Conservation (phyloP, 345 rosid species). For the Odontarrhena argentea region DNA sequence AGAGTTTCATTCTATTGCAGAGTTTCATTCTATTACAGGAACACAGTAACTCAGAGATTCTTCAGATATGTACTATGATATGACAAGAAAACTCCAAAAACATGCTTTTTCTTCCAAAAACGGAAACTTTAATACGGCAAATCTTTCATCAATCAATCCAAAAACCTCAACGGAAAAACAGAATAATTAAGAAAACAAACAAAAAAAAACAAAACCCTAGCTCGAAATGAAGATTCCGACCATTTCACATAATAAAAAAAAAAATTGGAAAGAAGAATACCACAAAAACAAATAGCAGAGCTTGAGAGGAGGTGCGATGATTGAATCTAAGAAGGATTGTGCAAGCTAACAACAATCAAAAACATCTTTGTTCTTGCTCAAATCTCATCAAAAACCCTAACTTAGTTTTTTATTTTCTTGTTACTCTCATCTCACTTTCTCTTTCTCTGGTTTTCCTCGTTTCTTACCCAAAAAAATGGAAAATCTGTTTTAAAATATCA, state of each 20-base stretch:
- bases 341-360: constrained; percentile 3
- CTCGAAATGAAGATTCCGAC: constrained; percentile 28
- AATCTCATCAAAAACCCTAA: constrained; percentile 41
- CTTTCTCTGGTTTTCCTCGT: constrained; percentile 33
- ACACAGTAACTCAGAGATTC: background rate
- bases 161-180: constrained; percentile 27
- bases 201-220: constrained; percentile 2
- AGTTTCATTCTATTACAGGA: constrained; percentile 1
- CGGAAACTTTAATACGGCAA: constrained; percentile 15
- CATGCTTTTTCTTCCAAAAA: constrained; percentile 21
- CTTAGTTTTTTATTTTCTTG: background rate
- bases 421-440: constrained; percentile 10
- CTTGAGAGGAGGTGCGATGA: constrained; percentile 9
- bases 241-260: background rate
- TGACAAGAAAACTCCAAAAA: constrained; percentile 33
- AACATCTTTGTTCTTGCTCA: constrained; percentile 29
- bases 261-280: constrained; percentile 11
- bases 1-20: background rate
- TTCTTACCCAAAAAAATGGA: constrained; percentile 19
- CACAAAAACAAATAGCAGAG: constrained; percentile 6
- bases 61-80: constrained; percentile 14
- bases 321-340: constrained; percentile 3
- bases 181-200: background rate
- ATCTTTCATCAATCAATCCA: constrained; percentile 24
- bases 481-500: constrained; percentile 11